phyloP scores from a whole-genome alignment of 2,329 filamentous ascomycete species.

The Colletotrichum eleusines region DNA sequence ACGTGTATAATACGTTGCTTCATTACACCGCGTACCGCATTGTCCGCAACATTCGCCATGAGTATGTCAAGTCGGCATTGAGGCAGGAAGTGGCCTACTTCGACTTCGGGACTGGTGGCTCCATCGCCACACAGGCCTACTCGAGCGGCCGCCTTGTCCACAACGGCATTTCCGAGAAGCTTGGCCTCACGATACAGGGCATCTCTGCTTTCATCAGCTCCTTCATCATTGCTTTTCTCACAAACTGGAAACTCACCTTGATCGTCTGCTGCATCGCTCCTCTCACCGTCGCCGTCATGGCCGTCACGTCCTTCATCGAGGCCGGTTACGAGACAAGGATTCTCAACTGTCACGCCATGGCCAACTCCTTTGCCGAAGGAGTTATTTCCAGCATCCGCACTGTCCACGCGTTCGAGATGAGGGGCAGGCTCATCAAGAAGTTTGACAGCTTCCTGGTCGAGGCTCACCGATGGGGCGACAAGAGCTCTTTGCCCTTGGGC shows the following conservation, averaged over 20 bases:
- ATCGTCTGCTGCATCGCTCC: background rate
- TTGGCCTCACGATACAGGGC: constrained; percentile 54
- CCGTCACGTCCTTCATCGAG: background rate
- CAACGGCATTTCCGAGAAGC: constrained; percentile 54
- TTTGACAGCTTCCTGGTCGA: background rate
- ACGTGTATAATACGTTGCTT: background rate
- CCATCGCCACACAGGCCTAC: constrained; percentile 56
- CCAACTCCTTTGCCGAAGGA: background rate
- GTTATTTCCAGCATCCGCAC: background rate
- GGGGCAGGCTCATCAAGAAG: background rate
- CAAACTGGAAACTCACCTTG: background rate
- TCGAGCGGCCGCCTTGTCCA: constrained; percentile 58
- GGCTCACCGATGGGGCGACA: background rate
- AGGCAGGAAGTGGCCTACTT: background rate
- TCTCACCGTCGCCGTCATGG: background rate
- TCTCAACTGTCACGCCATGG: background rate
- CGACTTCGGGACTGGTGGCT: constrained; percentile 39
- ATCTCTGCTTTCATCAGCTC: constrained; percentile 53
- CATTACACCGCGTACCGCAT: background rate
- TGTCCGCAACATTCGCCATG: background rate
- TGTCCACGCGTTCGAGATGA: background rate
- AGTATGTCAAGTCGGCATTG: background rate
- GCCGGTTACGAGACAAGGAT: background rate
- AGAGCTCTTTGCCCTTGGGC: background rate
- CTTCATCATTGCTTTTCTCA: constrained; percentile 45